phyloP scores from a whole-genome alignment of 306 rosid genomes.

The Citrullus colocynthis region DNA sequence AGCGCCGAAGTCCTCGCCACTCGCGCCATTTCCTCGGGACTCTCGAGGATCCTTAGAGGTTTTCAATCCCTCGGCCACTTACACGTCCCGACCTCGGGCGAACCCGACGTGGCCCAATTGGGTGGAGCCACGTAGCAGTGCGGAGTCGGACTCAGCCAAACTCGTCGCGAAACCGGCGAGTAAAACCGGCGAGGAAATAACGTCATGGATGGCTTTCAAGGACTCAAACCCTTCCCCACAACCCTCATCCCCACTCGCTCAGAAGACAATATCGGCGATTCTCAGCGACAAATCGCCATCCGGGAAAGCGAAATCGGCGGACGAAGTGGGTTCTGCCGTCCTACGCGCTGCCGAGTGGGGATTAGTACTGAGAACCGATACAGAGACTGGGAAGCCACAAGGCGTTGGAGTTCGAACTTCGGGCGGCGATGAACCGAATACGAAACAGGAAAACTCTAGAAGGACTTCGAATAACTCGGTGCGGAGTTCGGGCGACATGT shows the following conservation, averaged over 20 bases:
- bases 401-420: conserved; percentile 58
- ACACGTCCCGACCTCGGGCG: conserved; percentile 15
- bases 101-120: conserved; percentile 37
- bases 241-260: conserved; percentile 8
- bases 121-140: conserved; percentile 18
- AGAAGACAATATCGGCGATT: conserved; percentile 22
- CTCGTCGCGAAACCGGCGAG: conserved; percentile 14
- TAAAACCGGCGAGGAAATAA: conserved; percentile 23
- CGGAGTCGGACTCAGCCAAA: conserved; percentile 11
- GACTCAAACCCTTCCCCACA: conserved; percentile 25
- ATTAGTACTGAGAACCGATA: conserved; percentile 57
- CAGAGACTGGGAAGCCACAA: conserved; percentile 71
- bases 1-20: conserved; percentile 21
- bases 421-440: conserved; percentile 47
- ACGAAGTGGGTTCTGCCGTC: conserved; percentile 36
- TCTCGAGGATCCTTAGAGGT: conserved; percentile 86
- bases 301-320: background rate
- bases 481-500: conserved; percentile 54
- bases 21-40: conserved; percentile 47
- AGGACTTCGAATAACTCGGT: conserved; percentile 52
- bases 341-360: conserved; percentile 98
- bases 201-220: conserved; percentile 87
- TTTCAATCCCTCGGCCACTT: conserved; percentile 51
- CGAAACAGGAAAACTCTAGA: conserved; percentile 22
- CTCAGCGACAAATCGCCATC: conserved; percentile 18